Percentiles rank a stretch among this genome's conserved stretches.
These are phyloP conservation scores for Oryza longistaminata DNA, from an alignment of 176 grass and related monocot species.

Conservation along the genomic window DNA sequence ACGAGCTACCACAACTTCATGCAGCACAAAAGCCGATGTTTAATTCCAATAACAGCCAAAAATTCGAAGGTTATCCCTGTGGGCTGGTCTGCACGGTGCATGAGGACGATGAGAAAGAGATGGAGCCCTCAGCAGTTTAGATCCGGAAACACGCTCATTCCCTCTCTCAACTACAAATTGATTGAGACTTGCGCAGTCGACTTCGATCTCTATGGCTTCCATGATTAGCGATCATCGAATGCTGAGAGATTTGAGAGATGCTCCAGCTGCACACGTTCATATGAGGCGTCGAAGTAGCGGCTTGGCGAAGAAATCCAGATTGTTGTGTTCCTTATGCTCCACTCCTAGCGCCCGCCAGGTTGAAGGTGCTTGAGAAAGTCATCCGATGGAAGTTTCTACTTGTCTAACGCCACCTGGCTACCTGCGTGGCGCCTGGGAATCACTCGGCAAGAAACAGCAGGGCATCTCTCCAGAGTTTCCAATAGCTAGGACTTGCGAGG, in stretches of 20 bases:
- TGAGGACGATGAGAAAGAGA: conserved; percentile 73
- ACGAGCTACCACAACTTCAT: conserved; percentile 78
- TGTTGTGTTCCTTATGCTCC: conserved; percentile 71
- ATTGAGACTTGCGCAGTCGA: conserved; percentile 92
- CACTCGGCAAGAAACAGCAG: conserved; percentile 87
- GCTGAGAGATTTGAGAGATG: conserved; percentile 91
- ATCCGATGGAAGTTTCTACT: conserved; percentile 82
- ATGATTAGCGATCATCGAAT: conserved; percentile 99
- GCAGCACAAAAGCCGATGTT: conserved; percentile 76
- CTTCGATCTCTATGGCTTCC: conserved; percentile 91
- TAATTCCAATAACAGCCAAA: conserved; percentile 59
- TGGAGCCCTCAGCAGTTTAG: conserved; percentile 74
- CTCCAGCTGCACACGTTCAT: no score
- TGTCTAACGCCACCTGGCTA: conserved; percentile 77
- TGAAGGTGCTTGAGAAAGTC: conserved; percentile 83
- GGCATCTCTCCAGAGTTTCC: conserved; percentile 96
- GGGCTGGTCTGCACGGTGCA: conserved; percentile 84
- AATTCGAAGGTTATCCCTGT: conserved; percentile 72
- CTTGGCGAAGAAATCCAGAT: conserved; percentile 78
- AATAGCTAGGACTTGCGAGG: conserved; percentile 87
- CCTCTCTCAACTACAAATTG: conserved; percentile 82
- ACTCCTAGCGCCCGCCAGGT: conserved; percentile 53
- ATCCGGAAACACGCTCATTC: conserved; percentile 63
- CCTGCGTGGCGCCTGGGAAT: conserved; percentile 85
- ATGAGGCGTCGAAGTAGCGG: no score